Evolutionary conservation across 2,329 filamentous ascomycete species (phyloP), one percentile per base, ranked within the genome.

Genomic region (Penicillium rolfsii): DNA sequence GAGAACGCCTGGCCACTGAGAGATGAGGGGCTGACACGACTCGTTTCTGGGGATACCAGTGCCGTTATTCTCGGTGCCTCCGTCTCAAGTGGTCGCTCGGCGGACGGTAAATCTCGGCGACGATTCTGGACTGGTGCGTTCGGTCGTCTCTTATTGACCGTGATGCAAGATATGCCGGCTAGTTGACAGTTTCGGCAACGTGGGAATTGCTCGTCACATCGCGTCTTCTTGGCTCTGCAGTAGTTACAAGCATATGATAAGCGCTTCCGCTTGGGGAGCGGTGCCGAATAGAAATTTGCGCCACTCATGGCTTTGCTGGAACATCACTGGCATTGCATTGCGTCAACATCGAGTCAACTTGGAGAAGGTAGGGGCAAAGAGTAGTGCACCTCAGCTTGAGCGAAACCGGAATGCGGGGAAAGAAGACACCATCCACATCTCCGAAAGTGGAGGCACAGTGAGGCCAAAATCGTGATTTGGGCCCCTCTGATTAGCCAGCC

Each of bases 131-230:
- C 46, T 14, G 33, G 16, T 50, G 46, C 46, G 16, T 50, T 50
- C 14, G 46, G 46, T n/a, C 46, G 46, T 14, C 46, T 50, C 46
- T 50, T 50, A 14, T 50, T 50, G 46, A 50, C 46, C 8, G 46
- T 50, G 33, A 50, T 50, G 46, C 46, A 50, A 33, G 46, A 30
- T 26, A 50, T 26, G 26, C 46, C 46, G n/a, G 46, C 46, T 50
- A 50, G 26, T 30, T 50, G 46, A 50, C 46, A 50, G 46, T 50
- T 50, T 30, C 46, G 46, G 26, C 46, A 50, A 26, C 46, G 33
- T 50, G 46, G 46, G 9, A 24, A 28, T 28, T 28, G 46, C 46
- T 50, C 46, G 24, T 50, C 46, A 28, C 46, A 50, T 16, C 46
- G 46, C 24, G 46, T 50, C 33, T 50, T 50, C 24, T 50, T 50